Evolutionary conservation across 352 stramenopile genomes (phyloP).

Genomic region (Thraustochytrium striatum): DNA sequence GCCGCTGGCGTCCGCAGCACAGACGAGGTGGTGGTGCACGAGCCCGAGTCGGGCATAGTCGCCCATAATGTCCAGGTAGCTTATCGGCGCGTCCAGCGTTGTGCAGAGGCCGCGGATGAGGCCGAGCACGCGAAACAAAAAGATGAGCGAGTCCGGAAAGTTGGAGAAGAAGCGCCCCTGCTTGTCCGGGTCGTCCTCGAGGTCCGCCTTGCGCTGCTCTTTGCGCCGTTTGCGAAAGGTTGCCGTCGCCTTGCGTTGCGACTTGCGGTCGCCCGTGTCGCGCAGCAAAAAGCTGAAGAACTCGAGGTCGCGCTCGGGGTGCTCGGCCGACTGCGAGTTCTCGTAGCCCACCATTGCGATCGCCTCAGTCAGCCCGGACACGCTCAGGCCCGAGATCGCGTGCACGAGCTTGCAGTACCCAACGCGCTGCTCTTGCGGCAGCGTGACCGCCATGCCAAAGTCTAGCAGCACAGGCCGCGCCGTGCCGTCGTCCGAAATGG

Average conservation of each 20-base stretch:
- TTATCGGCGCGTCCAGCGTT: conserved; percentile 53
- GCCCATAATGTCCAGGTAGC: conserved; percentile 57
- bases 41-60: conserved; percentile 51
- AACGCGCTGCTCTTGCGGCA: conserved; percentile 47
- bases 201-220: conserved; percentile 46
- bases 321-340: conserved; percentile 51
- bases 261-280: conserved; percentile 50
- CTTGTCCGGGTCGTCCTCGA: conserved; percentile 39
- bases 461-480: conserved; percentile 56
- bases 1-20: conserved; percentile 7
- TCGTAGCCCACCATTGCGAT: conserved; percentile 56
- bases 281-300: conserved; percentile 55
- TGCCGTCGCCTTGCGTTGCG: conserved; percentile 15
- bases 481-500: conserved; percentile 25
- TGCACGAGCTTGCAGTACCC: conserved; percentile 52
- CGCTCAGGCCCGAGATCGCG: conserved; percentile 50
- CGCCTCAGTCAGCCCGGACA: conserved; percentile 52
- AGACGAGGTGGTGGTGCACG: conserved; percentile 44
- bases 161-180: conserved; percentile 36
- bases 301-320: conserved; percentile 54
- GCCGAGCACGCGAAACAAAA: conserved; percentile 56
- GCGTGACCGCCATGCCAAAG: conserved; percentile 58
- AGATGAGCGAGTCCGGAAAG: conserved; percentile 56
- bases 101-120: conserved; percentile 57
- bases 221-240: conserved; percentile 47